A percentile compares a stretch with the other conserved stretches of the same genome.
Evolutionary conservation across 139 green algal genomes (phyloP).

Genomic region (Helicosporidium sp.): DNA sequence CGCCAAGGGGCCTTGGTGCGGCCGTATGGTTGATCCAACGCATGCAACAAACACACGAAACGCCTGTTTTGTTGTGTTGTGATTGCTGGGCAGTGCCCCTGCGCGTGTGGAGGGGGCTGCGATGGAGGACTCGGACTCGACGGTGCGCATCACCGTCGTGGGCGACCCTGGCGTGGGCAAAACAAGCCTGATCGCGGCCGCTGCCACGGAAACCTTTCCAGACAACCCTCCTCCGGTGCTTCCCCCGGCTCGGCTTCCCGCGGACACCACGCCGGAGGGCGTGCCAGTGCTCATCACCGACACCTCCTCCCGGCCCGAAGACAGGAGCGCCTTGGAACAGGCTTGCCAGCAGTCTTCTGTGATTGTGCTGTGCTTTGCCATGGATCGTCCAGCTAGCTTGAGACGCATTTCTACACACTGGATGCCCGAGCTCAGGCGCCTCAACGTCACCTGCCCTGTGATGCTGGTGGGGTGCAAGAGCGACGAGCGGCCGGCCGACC

Average conservation of each 20-base stretch:
- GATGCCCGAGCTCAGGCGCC: slow-evolving; percentile 42
- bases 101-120: too few relatives aligned
- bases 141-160: slow-evolving; percentile 28
- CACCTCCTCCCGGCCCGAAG: slow-evolving; percentile 49
- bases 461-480: slow-evolving; percentile 53
- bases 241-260: slow-evolving; percentile 44
- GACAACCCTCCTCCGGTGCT: slow-evolving; percentile 47
- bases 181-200: slow-evolving; percentile 55
- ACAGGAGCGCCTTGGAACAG: slow-evolving; percentile 29
- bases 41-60: too few relatives aligned
- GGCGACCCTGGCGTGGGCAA: slow-evolving; percentile 59
- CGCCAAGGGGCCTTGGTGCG: too few relatives aligned
- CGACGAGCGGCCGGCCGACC: slow-evolving; percentile 39
- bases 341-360: slow-evolving; percentile 39
- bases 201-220: slow-evolving; percentile 55
- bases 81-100: too few relatives aligned
- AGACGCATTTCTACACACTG: slow-evolving; percentile 34
- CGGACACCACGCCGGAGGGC: slow-evolving; percentile 40
- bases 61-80: too few relatives aligned
- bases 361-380: slow-evolving; percentile 53
- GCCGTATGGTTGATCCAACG: too few relatives aligned
- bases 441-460: slow-evolving; percentile 31
- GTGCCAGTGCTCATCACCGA: slow-evolving; percentile 57
- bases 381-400: slow-evolving; percentile 26
- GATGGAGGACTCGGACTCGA: slow-evolving; percentile 1